These are phyloP conservation scores for Arthrobotrys entomopaga DNA, from an alignment of 2,329 filamentous ascomycete species.

Conservation along the genomic window DNA sequence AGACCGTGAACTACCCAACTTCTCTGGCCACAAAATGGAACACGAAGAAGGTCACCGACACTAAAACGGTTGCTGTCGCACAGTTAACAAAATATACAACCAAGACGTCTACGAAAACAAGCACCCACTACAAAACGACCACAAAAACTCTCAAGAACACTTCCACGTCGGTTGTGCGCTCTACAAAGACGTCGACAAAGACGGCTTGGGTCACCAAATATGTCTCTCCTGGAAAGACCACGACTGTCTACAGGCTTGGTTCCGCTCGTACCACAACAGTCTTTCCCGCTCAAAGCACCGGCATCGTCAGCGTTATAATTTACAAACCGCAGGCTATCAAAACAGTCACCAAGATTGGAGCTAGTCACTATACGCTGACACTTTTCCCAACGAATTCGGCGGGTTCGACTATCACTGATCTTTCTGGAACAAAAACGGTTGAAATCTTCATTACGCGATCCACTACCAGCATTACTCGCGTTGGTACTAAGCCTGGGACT, in stretches of 20 bases:
- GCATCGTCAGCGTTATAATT: constrained; percentile 8
- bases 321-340: constrained; percentile 5
- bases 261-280: constrained; percentile 4
- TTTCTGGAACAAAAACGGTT: constrained; percentile 20
- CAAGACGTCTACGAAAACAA: constrained; percentile 9
- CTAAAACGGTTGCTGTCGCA: constrained; percentile 9
- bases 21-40: not conserved
- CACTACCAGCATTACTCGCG: not conserved
- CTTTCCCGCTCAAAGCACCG: not conserved
- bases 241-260: constrained; percentile 7
- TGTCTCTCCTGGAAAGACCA: constrained; percentile 1
- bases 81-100: constrained; percentile 11
- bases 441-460: not conserved
- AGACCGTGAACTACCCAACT: constrained; percentile 9
- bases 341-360: not conserved
- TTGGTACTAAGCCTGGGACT: not conserved
- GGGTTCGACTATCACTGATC: constrained; percentile 19
- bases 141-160: constrained; percentile 15
- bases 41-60: constrained; percentile 5
- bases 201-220: constrained; percentile 17
- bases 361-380: not conserved
- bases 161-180: not conserved
- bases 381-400: constrained; percentile 6
- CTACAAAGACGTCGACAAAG: constrained; percentile 6
- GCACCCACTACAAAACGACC: constrained; percentile 15